Percentiles rank a stretch among this genome's conserved stretches.
Conservation (phyloP, 495 filamentous ascomycete genomes). For the Oidiodendron maius region DNA sequence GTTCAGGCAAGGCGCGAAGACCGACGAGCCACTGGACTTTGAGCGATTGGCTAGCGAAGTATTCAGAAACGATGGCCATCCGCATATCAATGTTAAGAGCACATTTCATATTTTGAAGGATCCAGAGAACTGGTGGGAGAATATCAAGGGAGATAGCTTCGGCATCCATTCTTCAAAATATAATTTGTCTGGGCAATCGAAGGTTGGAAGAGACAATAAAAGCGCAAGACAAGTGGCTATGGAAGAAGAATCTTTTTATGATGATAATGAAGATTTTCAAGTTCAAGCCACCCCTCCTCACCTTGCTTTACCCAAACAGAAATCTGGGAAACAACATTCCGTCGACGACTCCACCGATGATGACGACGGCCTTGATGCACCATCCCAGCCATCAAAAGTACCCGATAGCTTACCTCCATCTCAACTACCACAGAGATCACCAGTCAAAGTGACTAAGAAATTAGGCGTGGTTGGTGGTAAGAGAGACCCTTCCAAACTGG, state of each 20-base stretch:
- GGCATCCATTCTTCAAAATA: too few species aligned
- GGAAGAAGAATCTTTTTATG: conserved; percentile 1
- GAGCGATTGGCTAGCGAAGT: conserved; percentile 19
- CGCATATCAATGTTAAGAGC: conserved; percentile 2
- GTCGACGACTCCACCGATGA: conserved; percentile 17
- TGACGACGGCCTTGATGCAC: conserved; percentile 24
- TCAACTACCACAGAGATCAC: conserved; percentile 1
- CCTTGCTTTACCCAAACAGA: conserved; percentile 1
- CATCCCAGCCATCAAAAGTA: conserved; percentile 17
- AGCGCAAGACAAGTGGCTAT: neutral
- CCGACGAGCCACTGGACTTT: conserved; percentile 6
- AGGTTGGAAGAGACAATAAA: neutral
- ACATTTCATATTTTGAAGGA: conserved; percentile 16
- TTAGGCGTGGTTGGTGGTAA: conserved; percentile 11
- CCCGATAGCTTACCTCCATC: conserved; percentile 19
- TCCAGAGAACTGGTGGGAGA: conserved; percentile 44
- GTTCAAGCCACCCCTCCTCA: conserved; percentile 41
- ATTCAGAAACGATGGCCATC: conserved; percentile 16
- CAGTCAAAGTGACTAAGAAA: conserved; percentile 7
- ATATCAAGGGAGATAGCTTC: conserved; percentile 28
- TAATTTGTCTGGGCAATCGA: conserved; percentile 3
- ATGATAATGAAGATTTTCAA: conserved; percentile 43
- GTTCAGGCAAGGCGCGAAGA: conserved; percentile 29
- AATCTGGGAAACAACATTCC: neutral
- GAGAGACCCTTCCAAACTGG: conserved; percentile 21